Percentiles rank a stretch among this genome's conserved stretches.
phyloP scores from a whole-genome alignment of 1,139 yeast species.

The Pichia inconspicua region DNA sequence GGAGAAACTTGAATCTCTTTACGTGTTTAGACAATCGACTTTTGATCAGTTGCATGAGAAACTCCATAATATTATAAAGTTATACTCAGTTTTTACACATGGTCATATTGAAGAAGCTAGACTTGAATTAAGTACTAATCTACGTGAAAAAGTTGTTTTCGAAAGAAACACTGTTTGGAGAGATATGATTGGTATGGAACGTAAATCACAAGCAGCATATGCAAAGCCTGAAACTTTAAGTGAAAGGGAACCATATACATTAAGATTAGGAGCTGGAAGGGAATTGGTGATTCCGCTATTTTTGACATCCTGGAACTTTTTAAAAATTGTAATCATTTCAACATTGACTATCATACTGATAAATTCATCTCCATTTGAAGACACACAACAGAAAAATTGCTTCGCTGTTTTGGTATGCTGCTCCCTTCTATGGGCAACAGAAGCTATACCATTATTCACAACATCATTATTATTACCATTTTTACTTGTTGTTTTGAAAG shows the following conservation, averaged over 20 bases:
- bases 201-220: slow-evolving; percentile 53
- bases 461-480: slow-evolving; percentile 80
- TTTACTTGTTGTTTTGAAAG: slow-evolving; percentile 63
- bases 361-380: slow-evolving; percentile 52
- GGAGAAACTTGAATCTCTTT: slow-evolving; percentile 29
- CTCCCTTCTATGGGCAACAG: slow-evolving; percentile 90
- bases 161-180: slow-evolving; percentile 97
- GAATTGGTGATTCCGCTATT: slow-evolving; percentile 18
- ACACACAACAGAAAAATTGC: slow-evolving; percentile 64
- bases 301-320: slow-evolving; percentile 14
- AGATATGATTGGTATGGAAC: slow-evolving; percentile 85
- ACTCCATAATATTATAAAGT: slow-evolving; percentile 40
- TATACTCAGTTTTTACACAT: slow-evolving; percentile 40
- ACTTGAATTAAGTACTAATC: slow-evolving; percentile 62
- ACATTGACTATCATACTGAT: slow-evolving; percentile 40
- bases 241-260: slow-evolving; percentile 15
- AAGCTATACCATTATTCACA: slow-evolving; percentile 79
- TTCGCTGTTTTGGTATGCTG: slow-evolving; percentile 73
- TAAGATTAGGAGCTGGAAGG: slow-evolving; percentile 23
- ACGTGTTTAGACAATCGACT: slow-evolving; percentile 43
- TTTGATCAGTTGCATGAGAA: slow-evolving; percentile 38
- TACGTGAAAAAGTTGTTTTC: slow-evolving; percentile 92
- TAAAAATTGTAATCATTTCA: slow-evolving; percentile 41
- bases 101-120: slow-evolving; percentile 48
- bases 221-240: slow-evolving; percentile 23